These are phyloP conservation scores for Sarcomyxa edulis DNA, from an alignment of 768 basidiomycete genomes.

Conservation along the genomic window DNA sequence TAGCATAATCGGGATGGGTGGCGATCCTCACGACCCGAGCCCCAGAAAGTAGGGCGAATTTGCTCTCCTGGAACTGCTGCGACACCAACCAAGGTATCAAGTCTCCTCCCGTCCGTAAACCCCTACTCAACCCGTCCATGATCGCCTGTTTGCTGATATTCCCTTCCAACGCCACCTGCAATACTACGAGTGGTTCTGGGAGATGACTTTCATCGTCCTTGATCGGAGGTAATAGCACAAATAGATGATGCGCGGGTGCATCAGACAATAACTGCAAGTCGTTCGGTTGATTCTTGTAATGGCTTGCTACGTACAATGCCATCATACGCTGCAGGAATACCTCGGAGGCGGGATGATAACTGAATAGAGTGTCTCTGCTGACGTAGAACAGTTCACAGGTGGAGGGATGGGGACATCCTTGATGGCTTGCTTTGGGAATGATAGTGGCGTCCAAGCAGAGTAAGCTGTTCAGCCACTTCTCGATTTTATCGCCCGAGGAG, in stretches of 20 bases:
- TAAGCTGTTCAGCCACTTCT: slow-evolving; percentile 89
- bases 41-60: slow-evolving; percentile 89
- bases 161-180: slow-evolving; percentile 96
- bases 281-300: slow-evolving; percentile 99
- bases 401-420: slow-evolving; percentile 92
- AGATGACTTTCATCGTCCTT: slow-evolving; percentile 86
- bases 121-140: slow-evolving; percentile 79
- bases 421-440: slow-evolving; percentile 33
- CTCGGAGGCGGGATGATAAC: slow-evolving; percentile 96
- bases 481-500: slow-evolving; percentile 77
- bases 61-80: slow-evolving; percentile 93
- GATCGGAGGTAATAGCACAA: slow-evolving; percentile 90
- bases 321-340: slow-evolving; percentile 97
- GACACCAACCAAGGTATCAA: slow-evolving; percentile 97
- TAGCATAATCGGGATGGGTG: slow-evolving; percentile 92
- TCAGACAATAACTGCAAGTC: slow-evolving; percentile 97
- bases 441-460: slow-evolving; percentile 88
- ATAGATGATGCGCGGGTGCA: slow-evolving; percentile 94
- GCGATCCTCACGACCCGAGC: slow-evolving; percentile 91
- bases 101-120: slow-evolving; percentile 85
- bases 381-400: slow-evolving; percentile 95
- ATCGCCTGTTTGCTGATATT: slow-evolving; percentile 83
- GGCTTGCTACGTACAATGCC: slow-evolving; percentile 94
- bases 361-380: slow-evolving; percentile 93
- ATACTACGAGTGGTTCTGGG: slow-evolving; percentile 91